Conservation (phyloP, 306 rosid species). For the Betula pendula region DNA sequence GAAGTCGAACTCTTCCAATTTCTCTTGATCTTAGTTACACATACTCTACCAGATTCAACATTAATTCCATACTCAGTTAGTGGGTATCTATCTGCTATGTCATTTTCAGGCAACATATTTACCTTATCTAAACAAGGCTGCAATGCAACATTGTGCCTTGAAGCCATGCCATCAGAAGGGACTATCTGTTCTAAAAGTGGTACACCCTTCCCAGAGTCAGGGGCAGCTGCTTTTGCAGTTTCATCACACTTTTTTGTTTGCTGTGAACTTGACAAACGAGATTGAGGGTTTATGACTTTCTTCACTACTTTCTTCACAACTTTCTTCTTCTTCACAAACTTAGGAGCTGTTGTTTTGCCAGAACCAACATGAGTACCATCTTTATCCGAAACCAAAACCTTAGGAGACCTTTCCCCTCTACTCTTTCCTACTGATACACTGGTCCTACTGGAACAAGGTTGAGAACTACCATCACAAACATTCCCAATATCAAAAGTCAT, state of each 20-base stretch:
- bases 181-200: constrained; percentile 30
- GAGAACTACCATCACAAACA: constrained; percentile 31
- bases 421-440: constrained; percentile 31
- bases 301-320: constrained; percentile 66
- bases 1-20: constrained; percentile 38
- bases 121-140: constrained; percentile 26
- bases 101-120: constrained; percentile 34
- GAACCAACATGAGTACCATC: constrained; percentile 21
- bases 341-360: constrained; percentile 33
- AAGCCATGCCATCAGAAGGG: constrained; percentile 31
- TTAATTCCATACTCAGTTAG: constrained; percentile 38
- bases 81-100: constrained; percentile 27
- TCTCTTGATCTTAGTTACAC: constrained; percentile 35
- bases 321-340: constrained; percentile 63
- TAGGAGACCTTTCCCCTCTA: constrained; percentile 24
- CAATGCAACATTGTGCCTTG: constrained; percentile 21
- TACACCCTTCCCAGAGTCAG: constrained; percentile 29
- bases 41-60: constrained; percentile 31
- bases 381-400: constrained; percentile 25
- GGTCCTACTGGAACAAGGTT: constrained; percentile 26
- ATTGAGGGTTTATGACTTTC: constrained; percentile 42
- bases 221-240: constrained; percentile 30
- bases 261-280: constrained; percentile 30
- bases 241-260: constrained; percentile 26
- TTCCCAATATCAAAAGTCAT: constrained; percentile 15